A percentile compares a stretch with the other conserved stretches of the same genome.
Conservation (phyloP, 495 filamentous ascomycete genomes). For the Xylaria venustula region DNA sequence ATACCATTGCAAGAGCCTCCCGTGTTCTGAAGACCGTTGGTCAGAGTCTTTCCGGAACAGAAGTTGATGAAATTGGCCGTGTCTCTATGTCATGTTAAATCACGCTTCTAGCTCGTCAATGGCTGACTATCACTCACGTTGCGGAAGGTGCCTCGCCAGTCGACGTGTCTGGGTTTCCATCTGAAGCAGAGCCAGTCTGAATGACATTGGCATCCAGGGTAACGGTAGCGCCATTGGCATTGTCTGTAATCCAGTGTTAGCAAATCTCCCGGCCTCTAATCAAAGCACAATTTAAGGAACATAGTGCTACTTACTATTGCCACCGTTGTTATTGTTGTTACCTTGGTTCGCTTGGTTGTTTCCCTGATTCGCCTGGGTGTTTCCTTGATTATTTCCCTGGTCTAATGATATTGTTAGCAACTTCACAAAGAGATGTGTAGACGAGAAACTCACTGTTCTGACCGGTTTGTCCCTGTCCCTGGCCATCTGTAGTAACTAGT, state of each 20-base stretch:
- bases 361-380: conserved; percentile 9
- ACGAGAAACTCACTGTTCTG: conserved; percentile 7
- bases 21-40: conserved; percentile 64
- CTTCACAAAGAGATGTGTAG: not conserved
- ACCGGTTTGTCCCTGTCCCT: not conserved
- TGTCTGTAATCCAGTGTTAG: not conserved
- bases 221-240: conserved; percentile 16
- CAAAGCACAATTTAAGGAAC: not conserved
- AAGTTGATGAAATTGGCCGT: conserved; percentile 68
- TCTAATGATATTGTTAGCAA: conserved; percentile 7
- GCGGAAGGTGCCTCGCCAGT: conserved; percentile 54
- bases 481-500: not conserved
- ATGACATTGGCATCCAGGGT: conserved; percentile 46
- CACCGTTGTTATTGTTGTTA: conserved; percentile 10
- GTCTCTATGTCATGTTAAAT: conserved; percentile 35
- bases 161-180: conserved; percentile 34
- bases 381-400: conserved; percentile 8
- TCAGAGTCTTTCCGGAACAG: conserved; percentile 64
- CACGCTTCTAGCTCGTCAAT: not conserved
- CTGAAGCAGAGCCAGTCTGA: conserved; percentile 46
- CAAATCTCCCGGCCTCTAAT: not conserved
- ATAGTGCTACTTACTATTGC: not conserved
- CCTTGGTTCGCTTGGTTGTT: conserved; percentile 19
- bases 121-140: conserved; percentile 43
- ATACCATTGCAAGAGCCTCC: conserved; percentile 72